Base-by-base conservation (phyloP, 106 monocot genomes). In the Dioscorea alata region DNA sequence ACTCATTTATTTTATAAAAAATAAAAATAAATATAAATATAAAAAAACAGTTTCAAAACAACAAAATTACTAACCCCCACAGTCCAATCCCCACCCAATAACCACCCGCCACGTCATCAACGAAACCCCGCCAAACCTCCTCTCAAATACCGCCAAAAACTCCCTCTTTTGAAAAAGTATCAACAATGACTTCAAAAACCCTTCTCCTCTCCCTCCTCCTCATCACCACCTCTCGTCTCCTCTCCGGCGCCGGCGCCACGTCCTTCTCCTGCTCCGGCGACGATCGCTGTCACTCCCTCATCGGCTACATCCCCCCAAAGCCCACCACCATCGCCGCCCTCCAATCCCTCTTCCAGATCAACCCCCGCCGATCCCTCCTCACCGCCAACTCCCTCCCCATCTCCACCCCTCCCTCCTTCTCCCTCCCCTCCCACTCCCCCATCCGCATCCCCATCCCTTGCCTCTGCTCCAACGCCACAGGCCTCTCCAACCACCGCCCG, bases 391-490 rank as follows among this genome's bases (percentile, higher is more conserved):
- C 52, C 67, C 83, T 93, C 42, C 66, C 79, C 28, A 64, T 73
- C 63, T 62, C 72, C 75, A 76, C 83, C 60, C 78, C 76, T 21
- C 4, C 72, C 35, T 65, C 80, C 59, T 13, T 49, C 22, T 25
- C 70, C 49, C 34, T 85, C 57, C 78, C 69, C 24, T 69, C 75
- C 35, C 33, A 57, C 62, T 50, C 83, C 75, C 58, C 80, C 73
- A 51, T 86, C 52, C 80, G 80, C 54, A 61, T 92, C 49, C 90
- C 83, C 48, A 60, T 90, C 65, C 78, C 82, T 63, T 94, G 94
- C 75, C 16, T 57, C 60, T 94, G 90, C 86, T 74, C 67, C 51
- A 59, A 69, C 72, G 77, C 75, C 52, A 64, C 68, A n/a, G 73
- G 62, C 28, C 20, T 61, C 56, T 80, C 67, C 67, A 67, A 49